Evolutionary conservation across 805 yeast species (phyloP).

Genomic region (Schizosaccharomyces japonicus): DNA sequence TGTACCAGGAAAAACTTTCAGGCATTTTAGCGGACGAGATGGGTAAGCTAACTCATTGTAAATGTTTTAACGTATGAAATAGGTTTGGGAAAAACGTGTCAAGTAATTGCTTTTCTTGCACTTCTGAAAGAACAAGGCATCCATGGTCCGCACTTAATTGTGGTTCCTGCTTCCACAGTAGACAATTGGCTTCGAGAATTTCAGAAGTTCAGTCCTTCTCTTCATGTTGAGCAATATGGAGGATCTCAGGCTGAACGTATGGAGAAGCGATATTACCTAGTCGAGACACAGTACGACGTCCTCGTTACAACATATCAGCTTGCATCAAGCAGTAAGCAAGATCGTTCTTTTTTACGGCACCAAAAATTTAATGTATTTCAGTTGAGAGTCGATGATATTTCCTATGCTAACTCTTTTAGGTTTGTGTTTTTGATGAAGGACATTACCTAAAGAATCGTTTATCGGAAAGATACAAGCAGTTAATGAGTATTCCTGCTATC

Average conservation of each 20-base stretch:
- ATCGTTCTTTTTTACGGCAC: slow-evolving; percentile 47
- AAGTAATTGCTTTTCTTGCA: slow-evolving; percentile 79
- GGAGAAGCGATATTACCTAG: slow-evolving; percentile 30
- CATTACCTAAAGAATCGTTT: slow-evolving; percentile 82
- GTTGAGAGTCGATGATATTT: slow-evolving; percentile 74
- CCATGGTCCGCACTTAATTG: slow-evolving; percentile 69
- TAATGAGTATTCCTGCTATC: slow-evolving; percentile 75
- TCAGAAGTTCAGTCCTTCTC: slow-evolving; percentile 56
- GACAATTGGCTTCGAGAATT: slow-evolving; percentile 96
- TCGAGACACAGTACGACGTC: slow-evolving; percentile 46
- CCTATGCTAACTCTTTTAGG: slow-evolving; percentile 52
- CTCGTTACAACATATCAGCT: slow-evolving; percentile 81
- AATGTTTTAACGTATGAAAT: slow-evolving; percentile 93
- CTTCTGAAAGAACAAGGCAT: slow-evolving; percentile 37
- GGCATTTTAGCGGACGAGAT: slow-evolving; percentile 95
- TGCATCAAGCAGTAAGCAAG: slow-evolving; percentile 79
- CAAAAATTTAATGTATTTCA: slow-evolving; percentile 82
- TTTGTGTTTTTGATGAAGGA: slow-evolving; percentile 60
- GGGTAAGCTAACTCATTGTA: too few species aligned
- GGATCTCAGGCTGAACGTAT: slow-evolving; percentile 77
- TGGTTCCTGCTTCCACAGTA: slow-evolving; percentile 87
- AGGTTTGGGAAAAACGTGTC: slow-evolving; percentile 95
- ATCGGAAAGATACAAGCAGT: slow-evolving; percentile 72
- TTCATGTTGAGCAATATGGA: slow-evolving; percentile 59
- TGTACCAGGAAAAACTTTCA: slow-evolving; percentile 56